Evolutionary conservation across 202 grass and related monocot genomes (phyloP), one percentile per base, ranked within the genome.

Genomic region (Carex sylvatica): DNA sequence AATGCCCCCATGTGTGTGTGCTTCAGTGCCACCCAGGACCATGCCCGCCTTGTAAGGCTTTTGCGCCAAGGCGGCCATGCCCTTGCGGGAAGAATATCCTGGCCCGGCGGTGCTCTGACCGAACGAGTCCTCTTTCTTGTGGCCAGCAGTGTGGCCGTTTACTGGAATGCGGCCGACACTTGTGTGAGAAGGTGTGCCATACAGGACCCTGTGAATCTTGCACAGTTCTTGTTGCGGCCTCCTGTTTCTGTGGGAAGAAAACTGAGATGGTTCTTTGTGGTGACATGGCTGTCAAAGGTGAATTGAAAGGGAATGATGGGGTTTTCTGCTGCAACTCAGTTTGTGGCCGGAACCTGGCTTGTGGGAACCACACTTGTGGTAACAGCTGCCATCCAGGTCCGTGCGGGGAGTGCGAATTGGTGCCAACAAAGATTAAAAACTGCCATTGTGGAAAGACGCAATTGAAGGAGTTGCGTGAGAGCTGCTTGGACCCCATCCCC

Each of bases 21-120:
- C 89, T 99, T 53, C 96, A 99, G 84, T 99, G 96, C 81, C 96
- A 99, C 60, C 96, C 93, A 0, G 96, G 96, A 7, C 96, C 96
- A 0, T 99, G 96, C 65, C 96, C 96, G 5, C 93, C 96, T 28
- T 99, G 96, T 85, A 99, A 99, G 75, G 88, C 91, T 8, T 99
- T 99, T 28, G 93, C 96, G 1, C 93, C 89, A 9, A 84, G 87
- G 12, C 80, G 85, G 20, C 85, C 65, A 0, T 99, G 93, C 47
- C 93, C 96, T 0, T 95, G 96, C 2, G 91, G 96, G 13, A 99
- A 99, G 83, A 89, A 90, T 76, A 89, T 87, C 0, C 88, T 99
- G 0, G 85, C 86, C 11, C 70, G 96, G 18, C 61, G 96, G 2
- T 99, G 96, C 2, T 89, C 96, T 0, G 96, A 99, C 61, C 85